Percentiles rank a stretch among this genome's conserved stretches.
phyloP scores from a whole-genome alignment of 192 early-diverging fungal genomes.

The Umbelopsis sp. region DNA sequence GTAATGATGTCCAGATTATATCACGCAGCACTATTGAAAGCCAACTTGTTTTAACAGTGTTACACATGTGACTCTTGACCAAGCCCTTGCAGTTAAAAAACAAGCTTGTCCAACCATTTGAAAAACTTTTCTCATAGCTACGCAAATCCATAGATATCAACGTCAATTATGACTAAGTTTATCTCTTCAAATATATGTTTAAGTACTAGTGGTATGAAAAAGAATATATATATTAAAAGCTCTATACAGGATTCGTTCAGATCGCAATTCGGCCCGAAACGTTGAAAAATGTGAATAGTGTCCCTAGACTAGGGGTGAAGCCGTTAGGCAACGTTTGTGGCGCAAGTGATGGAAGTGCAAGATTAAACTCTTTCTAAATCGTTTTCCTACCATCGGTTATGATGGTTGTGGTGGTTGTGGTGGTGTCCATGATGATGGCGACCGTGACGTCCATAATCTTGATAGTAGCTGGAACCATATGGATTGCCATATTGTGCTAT shows the following conservation, averaged over 20 bases:
- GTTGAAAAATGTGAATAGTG: neutral
- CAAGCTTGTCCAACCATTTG: neutral
- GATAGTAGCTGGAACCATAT: too few species aligned
- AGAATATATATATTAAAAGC: too few species aligned
- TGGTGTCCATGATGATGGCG: neutral
- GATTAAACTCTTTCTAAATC: too few species aligned
- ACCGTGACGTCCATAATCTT: neutral
- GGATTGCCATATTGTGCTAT: conserved; percentile 6
- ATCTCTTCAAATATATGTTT: too few species aligned
- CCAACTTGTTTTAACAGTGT: neutral
- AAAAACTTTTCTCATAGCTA: too few species aligned
- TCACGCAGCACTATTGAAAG: neutral
- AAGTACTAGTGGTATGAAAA: too few species aligned
- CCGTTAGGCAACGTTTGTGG: neutral
- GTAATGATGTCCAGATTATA: conserved; percentile 9
- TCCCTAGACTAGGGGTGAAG: conserved; percentile 1
- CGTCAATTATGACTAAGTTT: too few species aligned
- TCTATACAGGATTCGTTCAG: neutral
- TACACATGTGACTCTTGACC: neutral
- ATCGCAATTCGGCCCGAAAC: conserved; percentile 16
- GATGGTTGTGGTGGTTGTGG: neutral
- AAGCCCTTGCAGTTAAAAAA: neutral
- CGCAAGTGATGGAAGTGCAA: neutral
- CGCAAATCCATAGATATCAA: too few species aligned
- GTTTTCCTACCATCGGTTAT: neutral